Evolutionary conservation across 1,139 yeast species (phyloP), one percentile per base, ranked within the genome.

Genomic region (Hansenula anomala): DNA sequence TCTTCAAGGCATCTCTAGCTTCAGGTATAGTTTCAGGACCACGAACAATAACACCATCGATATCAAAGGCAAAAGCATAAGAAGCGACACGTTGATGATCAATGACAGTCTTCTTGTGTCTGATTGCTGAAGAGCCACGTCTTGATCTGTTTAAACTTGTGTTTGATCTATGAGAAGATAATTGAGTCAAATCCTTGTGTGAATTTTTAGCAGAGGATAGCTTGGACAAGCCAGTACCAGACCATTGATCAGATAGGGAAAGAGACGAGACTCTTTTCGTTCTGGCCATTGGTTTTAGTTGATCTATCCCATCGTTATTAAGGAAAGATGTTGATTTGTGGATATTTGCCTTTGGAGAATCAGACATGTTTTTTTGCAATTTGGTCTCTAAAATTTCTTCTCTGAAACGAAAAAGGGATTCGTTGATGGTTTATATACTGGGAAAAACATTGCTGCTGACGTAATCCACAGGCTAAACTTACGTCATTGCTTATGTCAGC

Each of bases 11-110:
- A 45, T 80, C 75, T 18, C 71, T 73, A 1, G 92, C 92, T 54
- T 81, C 78, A 0, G 90, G 89, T 39, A 85, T 81, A 17, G 90
- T 82, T 40, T 82, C 75, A 3, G 92, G 89, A 14, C 94, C 94
- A 46, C 85, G 69, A 48, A 84, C 78, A 36, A 85, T 74, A 32
- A 85, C 95, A 34, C 95, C 95, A 56, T 85, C 95, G 40, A 85
- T 86, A 64, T 85, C 95, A 56, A 85, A 86, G 36, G 94, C 89
- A 65, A 85, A 85, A 1, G 95, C 94, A 57, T 84, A 85, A 12
- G 87, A 79, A 5, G 92, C 92, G 36, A 84, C 80, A 58, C 89
- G 69, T 31, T 65, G 74, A 56, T 82, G 89, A 56, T 80, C 85
- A 50, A 81, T 70, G 16, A 77, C 71, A 3, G 61, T 47, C 53